Percentiles rank a stretch among this genome's conserved stretches.
Evolutionary conservation across 73 alveolate species (phyloP).

Genomic region (Durusdinium trenchii): DNA sequence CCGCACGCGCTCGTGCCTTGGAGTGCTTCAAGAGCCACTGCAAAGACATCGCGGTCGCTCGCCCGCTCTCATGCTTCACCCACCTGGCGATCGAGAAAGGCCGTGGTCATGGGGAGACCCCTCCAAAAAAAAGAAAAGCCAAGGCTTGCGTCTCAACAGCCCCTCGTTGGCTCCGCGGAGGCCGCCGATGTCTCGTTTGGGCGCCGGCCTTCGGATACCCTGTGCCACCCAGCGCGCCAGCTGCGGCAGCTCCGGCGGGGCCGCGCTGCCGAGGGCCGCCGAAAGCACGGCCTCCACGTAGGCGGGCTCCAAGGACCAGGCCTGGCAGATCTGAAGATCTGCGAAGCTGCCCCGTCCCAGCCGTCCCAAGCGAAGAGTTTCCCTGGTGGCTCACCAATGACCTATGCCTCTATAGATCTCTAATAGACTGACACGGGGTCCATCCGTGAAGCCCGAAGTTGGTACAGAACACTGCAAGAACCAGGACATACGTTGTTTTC

Average conservation of each 20-base stretch:
- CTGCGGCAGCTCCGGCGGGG: conserved; percentile 17
- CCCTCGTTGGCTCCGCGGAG: neutral
- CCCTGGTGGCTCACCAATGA: too few relatives aligned
- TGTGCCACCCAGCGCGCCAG: neutral
- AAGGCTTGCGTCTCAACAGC: neutral
- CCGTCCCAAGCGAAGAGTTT: too few relatives aligned
- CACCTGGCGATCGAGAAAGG: neutral
- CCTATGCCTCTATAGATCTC: too few relatives aligned
- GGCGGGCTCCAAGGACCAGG: conserved; percentile 52
- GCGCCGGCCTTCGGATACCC: conserved; percentile 43
- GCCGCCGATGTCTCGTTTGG: neutral
- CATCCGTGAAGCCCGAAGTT: too few relatives aligned
- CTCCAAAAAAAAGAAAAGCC: neutral
- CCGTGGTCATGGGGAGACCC: too few relatives aligned
- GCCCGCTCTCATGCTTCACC: conserved; percentile 30
- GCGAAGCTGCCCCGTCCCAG: too few relatives aligned
- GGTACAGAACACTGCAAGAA: too few relatives aligned
- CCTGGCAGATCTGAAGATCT: neutral
- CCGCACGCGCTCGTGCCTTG: neutral
- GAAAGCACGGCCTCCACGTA: conserved; percentile 18
- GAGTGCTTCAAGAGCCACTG: conserved; percentile 84
- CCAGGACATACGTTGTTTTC: too few relatives aligned
- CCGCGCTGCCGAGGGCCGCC: neutral
- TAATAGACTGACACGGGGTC: too few relatives aligned
- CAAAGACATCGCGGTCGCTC: conserved; percentile 13